Evolutionary conservation across 2,329 filamentous ascomycete species (phyloP).

Genomic region (Neofusicoccum cordaticola): DNA sequence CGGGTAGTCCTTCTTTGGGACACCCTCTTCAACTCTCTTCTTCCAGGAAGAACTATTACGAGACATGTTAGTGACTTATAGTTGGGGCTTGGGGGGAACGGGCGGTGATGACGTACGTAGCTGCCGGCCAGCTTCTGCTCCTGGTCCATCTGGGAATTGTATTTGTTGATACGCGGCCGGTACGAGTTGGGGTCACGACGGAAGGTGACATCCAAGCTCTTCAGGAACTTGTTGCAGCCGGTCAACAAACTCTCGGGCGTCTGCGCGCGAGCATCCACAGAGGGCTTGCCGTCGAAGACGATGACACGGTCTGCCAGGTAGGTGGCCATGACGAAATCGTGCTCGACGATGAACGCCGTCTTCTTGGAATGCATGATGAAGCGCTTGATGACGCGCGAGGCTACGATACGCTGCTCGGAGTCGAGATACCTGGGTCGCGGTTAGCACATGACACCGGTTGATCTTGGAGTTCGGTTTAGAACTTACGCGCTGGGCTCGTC

Average conservation of each 20-base stretch:
- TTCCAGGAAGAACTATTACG: slow-evolving; percentile 83
- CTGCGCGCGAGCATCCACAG: slow-evolving; percentile 83
- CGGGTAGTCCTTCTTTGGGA: slow-evolving; percentile 45
- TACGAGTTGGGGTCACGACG: slow-evolving; percentile 94
- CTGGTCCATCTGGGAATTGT: slow-evolving; percentile 91
- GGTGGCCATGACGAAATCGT: slow-evolving; percentile 98
- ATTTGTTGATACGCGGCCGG: slow-evolving; percentile 98
- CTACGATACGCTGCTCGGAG: slow-evolving; percentile 98
- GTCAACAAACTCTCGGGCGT: slow-evolving; percentile 87
- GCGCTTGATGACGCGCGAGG: slow-evolving; percentile 95
- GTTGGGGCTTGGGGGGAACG: no score
- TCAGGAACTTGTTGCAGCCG: slow-evolving; percentile 93
- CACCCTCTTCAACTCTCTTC: slow-evolving; percentile 71
- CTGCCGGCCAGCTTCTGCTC: slow-evolving; percentile 94
- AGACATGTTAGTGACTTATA: not conserved
- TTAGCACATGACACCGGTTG: not conserved
- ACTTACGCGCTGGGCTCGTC: slow-evolving; percentile 80
- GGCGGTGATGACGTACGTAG: slow-evolving; percentile 64
- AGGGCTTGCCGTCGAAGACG: slow-evolving; percentile 94
- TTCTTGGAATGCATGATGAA: slow-evolving; percentile 99
- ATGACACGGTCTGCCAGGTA: slow-evolving; percentile 91
- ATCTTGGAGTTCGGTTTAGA: not conserved
- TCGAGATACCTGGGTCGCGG: slow-evolving; percentile 67
- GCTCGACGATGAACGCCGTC: slow-evolving; percentile 98
- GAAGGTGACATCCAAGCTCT: slow-evolving; percentile 97